Conservation (phyloP, 306 rosid genomes). For the Mucuna pruriens region DNA sequence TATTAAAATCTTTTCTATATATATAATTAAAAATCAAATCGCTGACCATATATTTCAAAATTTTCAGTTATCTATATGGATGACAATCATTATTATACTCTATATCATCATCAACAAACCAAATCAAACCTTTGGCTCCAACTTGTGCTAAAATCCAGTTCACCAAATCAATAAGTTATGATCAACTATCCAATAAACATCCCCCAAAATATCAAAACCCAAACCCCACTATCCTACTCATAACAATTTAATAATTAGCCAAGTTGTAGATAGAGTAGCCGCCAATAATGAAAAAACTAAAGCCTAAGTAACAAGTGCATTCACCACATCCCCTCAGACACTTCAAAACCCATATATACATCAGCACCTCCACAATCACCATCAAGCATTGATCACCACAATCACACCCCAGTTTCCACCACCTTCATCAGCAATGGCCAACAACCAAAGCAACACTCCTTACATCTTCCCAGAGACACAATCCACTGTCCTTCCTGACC, state of each 20-base stretch:
- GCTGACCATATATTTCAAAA: too few species aligned
- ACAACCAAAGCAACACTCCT: slow-evolving; percentile 10
- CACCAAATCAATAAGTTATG: slow-evolving; percentile 7
- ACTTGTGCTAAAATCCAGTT: slow-evolving; percentile 28
- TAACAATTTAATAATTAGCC: neutral
- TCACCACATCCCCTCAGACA: neutral
- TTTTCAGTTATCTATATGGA: too few species aligned
- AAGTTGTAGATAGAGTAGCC: slow-evolving; percentile 17
- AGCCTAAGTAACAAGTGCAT: neutral
- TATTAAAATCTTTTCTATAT: too few species aligned
- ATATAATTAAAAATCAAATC: too few species aligned
- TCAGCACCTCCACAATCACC: slow-evolving; percentile 4
- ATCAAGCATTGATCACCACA: slow-evolving; percentile 5
- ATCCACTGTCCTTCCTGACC: slow-evolving; percentile 86
- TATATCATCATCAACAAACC: neutral
- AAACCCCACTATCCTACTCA: neutral
- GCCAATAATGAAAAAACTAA: neutral
- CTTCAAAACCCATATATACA: neutral
- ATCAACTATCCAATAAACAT: slow-evolving; percentile 2
- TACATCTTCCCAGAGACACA: slow-evolving; percentile 69
- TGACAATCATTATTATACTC: too few species aligned
- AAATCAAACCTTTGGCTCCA: neutral
- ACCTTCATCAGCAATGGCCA: neutral
- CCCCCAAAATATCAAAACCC: neutral
- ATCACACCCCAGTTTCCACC: neutral